Percentiles rank a stretch among this genome's conserved stretches.
Conservation (phyloP, 2,329 filamentous ascomycete genomes). For the Xylariaceae sp. region DNA sequence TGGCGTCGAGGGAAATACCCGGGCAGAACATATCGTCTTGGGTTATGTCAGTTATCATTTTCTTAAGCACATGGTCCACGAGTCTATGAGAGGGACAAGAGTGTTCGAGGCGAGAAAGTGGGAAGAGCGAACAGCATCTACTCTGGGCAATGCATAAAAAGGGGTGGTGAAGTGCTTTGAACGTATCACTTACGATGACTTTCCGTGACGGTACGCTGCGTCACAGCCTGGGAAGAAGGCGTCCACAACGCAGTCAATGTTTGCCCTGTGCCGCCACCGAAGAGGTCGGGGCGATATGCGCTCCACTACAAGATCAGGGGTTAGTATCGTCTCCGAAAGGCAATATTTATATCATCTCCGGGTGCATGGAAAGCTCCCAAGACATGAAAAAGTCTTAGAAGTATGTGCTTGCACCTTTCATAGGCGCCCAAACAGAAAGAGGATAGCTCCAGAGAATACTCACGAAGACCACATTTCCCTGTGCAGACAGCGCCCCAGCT, state of each 20-base stretch:
- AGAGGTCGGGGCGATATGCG: constrained; percentile 31
- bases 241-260: constrained; percentile 33
- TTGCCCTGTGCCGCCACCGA: constrained; percentile 27
- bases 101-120: not conserved
- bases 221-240: constrained; percentile 35
- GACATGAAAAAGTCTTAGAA: too few relatives aligned
- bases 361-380: too few relatives aligned
- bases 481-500: constrained; percentile 39
- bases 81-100: not conserved
- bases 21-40: constrained; percentile 62
- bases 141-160: constrained; percentile 25
- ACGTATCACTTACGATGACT: constrained; percentile 42
- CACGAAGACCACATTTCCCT: constrained; percentile 36
- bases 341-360: too few relatives aligned
- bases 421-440: not conserved
- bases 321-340: constrained; percentile 1
- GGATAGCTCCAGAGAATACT: not conserved
- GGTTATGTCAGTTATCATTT: constrained; percentile 33
- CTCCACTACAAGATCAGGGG: constrained; percentile 31
- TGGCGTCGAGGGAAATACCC: constrained; percentile 56
- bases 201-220: constrained; percentile 44
- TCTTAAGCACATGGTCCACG: not conserved
- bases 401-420: not conserved
- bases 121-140: not conserved
- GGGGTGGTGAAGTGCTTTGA: not conserved